These are phyloP conservation scores for Mycena maculata DNA, from an alignment of 768 basidiomycete genomes.

Conservation along the genomic window DNA sequence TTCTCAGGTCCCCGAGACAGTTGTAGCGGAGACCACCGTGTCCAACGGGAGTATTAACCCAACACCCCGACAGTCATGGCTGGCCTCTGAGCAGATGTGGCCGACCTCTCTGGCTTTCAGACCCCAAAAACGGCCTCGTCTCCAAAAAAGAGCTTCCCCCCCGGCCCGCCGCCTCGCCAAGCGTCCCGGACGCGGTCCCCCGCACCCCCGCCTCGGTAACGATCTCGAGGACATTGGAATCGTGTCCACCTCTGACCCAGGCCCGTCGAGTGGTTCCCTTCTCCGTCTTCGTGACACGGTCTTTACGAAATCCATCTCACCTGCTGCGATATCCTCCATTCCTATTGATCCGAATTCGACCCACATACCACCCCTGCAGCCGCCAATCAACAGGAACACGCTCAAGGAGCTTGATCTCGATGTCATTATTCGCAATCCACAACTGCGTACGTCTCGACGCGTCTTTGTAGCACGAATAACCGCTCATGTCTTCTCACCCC, in stretches of 20 bases:
- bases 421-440: conserved; percentile 88
- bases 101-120: conserved; percentile 33
- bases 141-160: conserved; percentile 45
- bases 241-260: conserved; percentile 55
- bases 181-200: conserved; percentile 44
- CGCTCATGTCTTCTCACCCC: conserved; percentile 31
- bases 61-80: conserved; percentile 57
- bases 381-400: conserved; percentile 85
- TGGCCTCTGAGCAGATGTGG: conserved; percentile 43
- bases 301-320: conserved; percentile 45
- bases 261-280: conserved; percentile 59
- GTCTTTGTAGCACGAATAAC: conserved; percentile 27
- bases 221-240: conserved; percentile 62
- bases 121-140: conserved; percentile 54
- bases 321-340: conserved; percentile 46
- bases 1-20: conserved; percentile 47
- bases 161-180: conserved; percentile 34
- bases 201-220: conserved; percentile 47
- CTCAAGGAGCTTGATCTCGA: conserved; percentile 88
- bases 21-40: conserved; percentile 40
- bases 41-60: background rate
- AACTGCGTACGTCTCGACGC: conserved; percentile 76
- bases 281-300: conserved; percentile 47
- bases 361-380: conserved; percentile 75
- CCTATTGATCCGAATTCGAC: conserved; percentile 59